Evolutionary conservation across 352 stramenopile species (phyloP).

Genomic region (Pythium sukuiense): DNA sequence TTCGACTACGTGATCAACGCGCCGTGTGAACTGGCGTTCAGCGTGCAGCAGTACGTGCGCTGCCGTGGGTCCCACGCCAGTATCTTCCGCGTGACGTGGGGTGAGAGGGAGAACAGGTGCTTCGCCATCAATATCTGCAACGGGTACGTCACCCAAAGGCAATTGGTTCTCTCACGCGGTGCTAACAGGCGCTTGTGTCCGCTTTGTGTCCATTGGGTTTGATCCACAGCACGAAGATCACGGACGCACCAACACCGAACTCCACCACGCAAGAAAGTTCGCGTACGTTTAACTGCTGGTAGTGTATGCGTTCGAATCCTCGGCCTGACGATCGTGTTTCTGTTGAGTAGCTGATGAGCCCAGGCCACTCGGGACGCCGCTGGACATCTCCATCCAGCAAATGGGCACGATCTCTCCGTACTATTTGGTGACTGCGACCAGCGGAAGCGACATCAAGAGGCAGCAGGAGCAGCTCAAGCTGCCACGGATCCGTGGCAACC

Average conservation of each 20-base stretch:
- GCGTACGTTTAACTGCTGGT: not conserved
- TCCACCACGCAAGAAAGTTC: not conserved
- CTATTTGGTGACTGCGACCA: constrained; percentile 30
- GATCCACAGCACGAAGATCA: constrained; percentile 20
- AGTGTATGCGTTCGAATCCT: not conserved
- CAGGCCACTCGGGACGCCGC: constrained; percentile 20
- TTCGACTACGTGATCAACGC: constrained; percentile 60
- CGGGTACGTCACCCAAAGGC: constrained; percentile 38
- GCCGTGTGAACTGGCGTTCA: constrained; percentile 58
- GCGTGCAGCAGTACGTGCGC: constrained; percentile 68
- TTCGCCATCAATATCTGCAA: constrained; percentile 76
- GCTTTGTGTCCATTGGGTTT: not conserved
- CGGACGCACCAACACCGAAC: constrained; percentile 1
- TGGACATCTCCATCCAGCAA: constrained; percentile 21
- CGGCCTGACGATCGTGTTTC: not conserved
- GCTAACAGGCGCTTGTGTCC: not conserved
- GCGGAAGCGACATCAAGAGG: constrained; percentile 30
- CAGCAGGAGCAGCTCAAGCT: constrained; percentile 31
- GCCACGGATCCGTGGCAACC: constrained; percentile 54
- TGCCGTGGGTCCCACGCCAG: constrained; percentile 67
- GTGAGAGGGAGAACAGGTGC: constrained; percentile 46
- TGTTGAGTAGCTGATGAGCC: constrained; percentile 6
- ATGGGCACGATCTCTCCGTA: constrained; percentile 25
- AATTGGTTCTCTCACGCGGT: too few species aligned
- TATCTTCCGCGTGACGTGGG: constrained; percentile 73